These are phyloP conservation scores for Nicotiana obtusifolia DNA, from an alignment of 257 asterid species.

Conservation along the genomic window DNA sequence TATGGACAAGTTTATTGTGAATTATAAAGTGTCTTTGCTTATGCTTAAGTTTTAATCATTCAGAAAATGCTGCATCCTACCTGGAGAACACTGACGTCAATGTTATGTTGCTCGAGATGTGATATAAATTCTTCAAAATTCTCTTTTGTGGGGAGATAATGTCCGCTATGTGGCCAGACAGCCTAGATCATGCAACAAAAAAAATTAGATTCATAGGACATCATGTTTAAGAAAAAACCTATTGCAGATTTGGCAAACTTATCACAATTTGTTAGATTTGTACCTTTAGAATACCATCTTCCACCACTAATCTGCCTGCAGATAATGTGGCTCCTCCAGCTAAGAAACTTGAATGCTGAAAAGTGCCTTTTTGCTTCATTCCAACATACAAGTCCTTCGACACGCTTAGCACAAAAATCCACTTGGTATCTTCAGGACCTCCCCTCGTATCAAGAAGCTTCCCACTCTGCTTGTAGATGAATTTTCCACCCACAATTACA, in stretches of 20 bases:
- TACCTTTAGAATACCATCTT: constrained; percentile 79
- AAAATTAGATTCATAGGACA: neutral
- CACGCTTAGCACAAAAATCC: constrained; percentile 88
- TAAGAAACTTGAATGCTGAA: constrained; percentile 94
- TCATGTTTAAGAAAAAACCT: neutral
- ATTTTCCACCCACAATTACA: constrained; percentile 45
- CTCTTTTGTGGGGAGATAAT: constrained; percentile 90
- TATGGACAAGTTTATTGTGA: no score
- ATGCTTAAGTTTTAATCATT: neutral
- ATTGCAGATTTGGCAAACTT: neutral
- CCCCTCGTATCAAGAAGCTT: constrained; percentile 56
- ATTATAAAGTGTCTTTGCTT: neutral
- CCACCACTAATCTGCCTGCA: constrained; percentile 76
- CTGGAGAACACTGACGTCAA: constrained; percentile 60
- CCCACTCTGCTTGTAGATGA: constrained; percentile 51
- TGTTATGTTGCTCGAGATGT: constrained; percentile 51
- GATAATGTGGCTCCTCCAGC: constrained; percentile 92
- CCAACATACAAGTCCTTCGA: constrained; percentile 62
- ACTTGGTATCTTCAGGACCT: constrained; percentile 61
- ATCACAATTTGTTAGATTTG: neutral
- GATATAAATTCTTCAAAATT: constrained; percentile 74
- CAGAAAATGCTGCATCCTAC: constrained; percentile 21
- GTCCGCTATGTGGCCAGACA: constrained; percentile 98
- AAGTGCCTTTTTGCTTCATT: constrained; percentile 66
- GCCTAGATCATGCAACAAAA: constrained; percentile 35